A percentile compares a stretch with the other conserved stretches of the same genome.
These are phyloP conservation scores for Parmales sp. DNA, from an alignment of 108 stramenopile genomes.

Conservation along the genomic window DNA sequence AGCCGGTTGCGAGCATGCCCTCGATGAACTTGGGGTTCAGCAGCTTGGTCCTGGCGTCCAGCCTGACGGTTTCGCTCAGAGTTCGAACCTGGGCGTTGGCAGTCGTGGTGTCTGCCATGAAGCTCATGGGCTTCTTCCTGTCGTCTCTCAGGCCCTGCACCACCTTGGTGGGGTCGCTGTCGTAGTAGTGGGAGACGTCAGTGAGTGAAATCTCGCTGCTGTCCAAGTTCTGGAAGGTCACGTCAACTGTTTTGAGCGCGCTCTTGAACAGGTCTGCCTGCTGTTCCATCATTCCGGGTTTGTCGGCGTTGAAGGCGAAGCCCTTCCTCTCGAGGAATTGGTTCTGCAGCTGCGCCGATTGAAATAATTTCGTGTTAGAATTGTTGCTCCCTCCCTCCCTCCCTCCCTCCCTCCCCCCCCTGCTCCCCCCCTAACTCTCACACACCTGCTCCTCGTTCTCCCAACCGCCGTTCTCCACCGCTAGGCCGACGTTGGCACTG, in stretches of 20 bases:
- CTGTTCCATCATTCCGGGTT: slow-evolving; percentile 95
- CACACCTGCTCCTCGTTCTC: slow-evolving; percentile 51
- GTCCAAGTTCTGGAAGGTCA: slow-evolving; percentile 94
- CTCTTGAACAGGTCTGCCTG: slow-evolving; percentile 87
- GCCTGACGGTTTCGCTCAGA: slow-evolving; percentile 84
- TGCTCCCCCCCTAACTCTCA: background rate
- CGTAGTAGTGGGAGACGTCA: slow-evolving; percentile 94
- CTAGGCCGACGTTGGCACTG: slow-evolving; percentile 92
- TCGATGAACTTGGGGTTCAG: slow-evolving; percentile 97
- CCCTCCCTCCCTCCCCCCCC: too few relatives aligned
- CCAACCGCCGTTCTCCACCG: slow-evolving; percentile 97
- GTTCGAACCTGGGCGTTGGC: slow-evolving; percentile 92
- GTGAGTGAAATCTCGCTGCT: slow-evolving; percentile 91
- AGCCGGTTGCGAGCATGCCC: slow-evolving; percentile 91
- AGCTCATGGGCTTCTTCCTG: slow-evolving; percentile 85
- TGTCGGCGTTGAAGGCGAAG: slow-evolving; percentile 91
- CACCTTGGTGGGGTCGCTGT: slow-evolving; percentile 94
- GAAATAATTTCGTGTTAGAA: too few relatives aligned
- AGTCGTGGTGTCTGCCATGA: slow-evolving; percentile 96
- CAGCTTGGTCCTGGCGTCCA: slow-evolving; percentile 93
- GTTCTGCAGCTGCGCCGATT: slow-evolving; percentile 79
- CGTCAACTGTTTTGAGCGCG: slow-evolving; percentile 84
- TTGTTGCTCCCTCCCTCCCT: too few relatives aligned
- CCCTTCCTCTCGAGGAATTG: slow-evolving; percentile 91
- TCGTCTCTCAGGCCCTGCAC: slow-evolving; percentile 88